phyloP scores from a whole-genome alignment of 2,329 filamentous ascomycete genomes.

The Tolypocladium album region DNA sequence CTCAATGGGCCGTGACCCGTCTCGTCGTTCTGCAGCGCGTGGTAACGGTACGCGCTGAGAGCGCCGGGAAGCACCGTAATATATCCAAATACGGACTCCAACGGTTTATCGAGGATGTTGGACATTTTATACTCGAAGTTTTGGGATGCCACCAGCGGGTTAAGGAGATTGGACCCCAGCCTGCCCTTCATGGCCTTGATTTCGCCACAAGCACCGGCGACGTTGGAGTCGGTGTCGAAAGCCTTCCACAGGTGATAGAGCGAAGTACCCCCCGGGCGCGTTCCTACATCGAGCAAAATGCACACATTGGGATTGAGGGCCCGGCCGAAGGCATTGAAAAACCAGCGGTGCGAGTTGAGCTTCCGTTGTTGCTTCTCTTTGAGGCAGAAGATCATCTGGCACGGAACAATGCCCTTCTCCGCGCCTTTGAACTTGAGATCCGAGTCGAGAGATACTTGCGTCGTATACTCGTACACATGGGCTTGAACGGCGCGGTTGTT shows the following conservation, averaged over 20 bases:
- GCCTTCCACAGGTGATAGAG: constrained; percentile 99
- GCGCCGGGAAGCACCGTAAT: constrained; percentile 95
- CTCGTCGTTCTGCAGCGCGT: constrained; percentile 92
- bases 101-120: constrained; percentile 93
- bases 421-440: constrained; percentile 98
- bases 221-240: constrained; percentile 94
- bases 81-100: constrained; percentile 96
- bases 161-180: constrained; percentile 71
- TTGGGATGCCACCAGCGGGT: constrained; percentile 90
- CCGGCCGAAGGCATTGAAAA: constrained; percentile 95
- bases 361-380: constrained; percentile 98
- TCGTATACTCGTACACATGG: constrained; percentile 98
- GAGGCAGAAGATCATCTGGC: constrained; percentile 95
- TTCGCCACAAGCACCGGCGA: constrained; percentile 92
- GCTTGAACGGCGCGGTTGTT: constrained; percentile 92
- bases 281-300: constrained; percentile 93
- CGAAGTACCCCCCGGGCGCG: constrained; percentile 76
- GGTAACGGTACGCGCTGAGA: constrained; percentile 88
- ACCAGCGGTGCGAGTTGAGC: constrained; percentile 97
- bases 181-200: constrained; percentile 96
- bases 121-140: constrained; percentile 99
- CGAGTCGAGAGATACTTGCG: constrained; percentile 88
- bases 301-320: constrained; percentile 93
- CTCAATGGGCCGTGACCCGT: constrained; percentile 90
- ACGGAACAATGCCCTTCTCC: constrained; percentile 96